phyloP scores from a whole-genome alignment of 192 early-diverging fungal species.

The Spinellus fusiger region DNA sequence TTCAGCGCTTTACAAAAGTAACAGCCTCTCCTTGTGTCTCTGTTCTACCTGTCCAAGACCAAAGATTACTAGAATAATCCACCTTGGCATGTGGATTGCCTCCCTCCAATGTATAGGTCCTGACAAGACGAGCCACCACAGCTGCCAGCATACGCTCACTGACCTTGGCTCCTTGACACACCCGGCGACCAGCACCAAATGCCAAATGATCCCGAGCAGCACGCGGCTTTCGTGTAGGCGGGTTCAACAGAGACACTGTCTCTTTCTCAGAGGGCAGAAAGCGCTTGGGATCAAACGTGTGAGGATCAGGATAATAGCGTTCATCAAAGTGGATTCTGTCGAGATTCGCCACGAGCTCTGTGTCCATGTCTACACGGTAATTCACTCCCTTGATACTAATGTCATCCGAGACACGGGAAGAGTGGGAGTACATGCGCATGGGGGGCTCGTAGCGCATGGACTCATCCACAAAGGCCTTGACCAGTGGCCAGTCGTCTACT shows the following conservation, averaged over 20 bases:
- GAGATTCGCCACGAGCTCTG: slow-evolving; percentile 30
- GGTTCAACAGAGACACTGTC: not conserved
- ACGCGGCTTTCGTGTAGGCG: not conserved
- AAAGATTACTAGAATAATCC: slow-evolving; percentile 1
- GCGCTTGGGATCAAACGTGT: slow-evolving; percentile 38
- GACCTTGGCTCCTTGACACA: slow-evolving; percentile 18
- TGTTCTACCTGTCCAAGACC: slow-evolving; percentile 19
- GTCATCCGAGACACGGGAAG: slow-evolving; percentile 30
- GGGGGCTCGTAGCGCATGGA: slow-evolving; percentile 23
- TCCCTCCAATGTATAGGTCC: slow-evolving; percentile 12
- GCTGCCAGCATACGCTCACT: slow-evolving; percentile 11
- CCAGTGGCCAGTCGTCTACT: slow-evolving; percentile 1
- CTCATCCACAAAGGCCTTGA: slow-evolving; percentile 25
- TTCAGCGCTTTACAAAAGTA: not conserved
- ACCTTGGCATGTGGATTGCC: slow-evolving; percentile 7
- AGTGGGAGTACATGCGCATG: slow-evolving; percentile 19
- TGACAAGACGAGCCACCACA: not conserved
- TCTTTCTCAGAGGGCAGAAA: slow-evolving; percentile 20
- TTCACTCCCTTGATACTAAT: slow-evolving; percentile 15
- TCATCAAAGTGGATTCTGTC: slow-evolving; percentile 39
- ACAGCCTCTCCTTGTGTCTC: slow-evolving; percentile 14
- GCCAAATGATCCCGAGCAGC: slow-evolving; percentile 23
- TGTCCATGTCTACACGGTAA: slow-evolving; percentile 27
- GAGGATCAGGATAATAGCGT: slow-evolving; percentile 32
- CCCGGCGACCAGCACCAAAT: slow-evolving; percentile 32